These are phyloP conservation scores for Trichophyton equinum DNA, from an alignment of 2,329 filamentous ascomycete species.

Conservation along the genomic window DNA sequence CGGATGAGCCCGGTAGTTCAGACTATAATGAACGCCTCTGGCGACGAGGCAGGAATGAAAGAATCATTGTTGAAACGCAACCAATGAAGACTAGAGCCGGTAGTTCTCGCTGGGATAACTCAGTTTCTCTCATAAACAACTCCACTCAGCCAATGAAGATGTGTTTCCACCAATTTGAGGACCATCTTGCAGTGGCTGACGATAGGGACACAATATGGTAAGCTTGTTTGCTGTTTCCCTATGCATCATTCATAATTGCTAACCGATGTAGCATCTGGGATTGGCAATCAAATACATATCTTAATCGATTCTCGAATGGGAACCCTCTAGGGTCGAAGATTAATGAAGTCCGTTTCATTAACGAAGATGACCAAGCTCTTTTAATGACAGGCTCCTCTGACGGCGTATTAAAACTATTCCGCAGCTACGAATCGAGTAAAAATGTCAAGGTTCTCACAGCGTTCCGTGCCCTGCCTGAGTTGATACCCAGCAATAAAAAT, in stretches of 20 bases:
- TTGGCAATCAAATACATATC: slow-evolving; percentile 62
- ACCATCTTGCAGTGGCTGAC: slow-evolving; percentile 86
- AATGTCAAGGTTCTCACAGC: slow-evolving; percentile 75
- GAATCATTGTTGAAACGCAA: slow-evolving; percentile 81
- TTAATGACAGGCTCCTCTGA: slow-evolving; percentile 92
- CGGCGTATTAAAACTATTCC: slow-evolving; percentile 84
- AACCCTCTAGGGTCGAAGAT: slow-evolving; percentile 86
- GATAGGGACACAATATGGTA: slow-evolving; percentile 73
- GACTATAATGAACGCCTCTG: slow-evolving; percentile 94
- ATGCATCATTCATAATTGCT: not conserved
- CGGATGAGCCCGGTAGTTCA: slow-evolving; percentile 87
- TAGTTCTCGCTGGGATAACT: slow-evolving; percentile 74
- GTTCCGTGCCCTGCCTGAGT: slow-evolving; percentile 84
- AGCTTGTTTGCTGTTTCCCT: slow-evolving; percentile 16
- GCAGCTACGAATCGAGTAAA: slow-evolving; percentile 70
- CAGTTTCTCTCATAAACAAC: slow-evolving; percentile 75
- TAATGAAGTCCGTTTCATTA: slow-evolving; percentile 92
- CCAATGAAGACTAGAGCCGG: slow-evolving; percentile 82
- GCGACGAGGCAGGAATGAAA: slow-evolving; percentile 84
- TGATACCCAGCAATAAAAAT: slow-evolving; percentile 87
- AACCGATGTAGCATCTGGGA: slow-evolving; percentile 59
- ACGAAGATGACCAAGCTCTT: slow-evolving; percentile 92
- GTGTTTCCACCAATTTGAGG: slow-evolving; percentile 95
- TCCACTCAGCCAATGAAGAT: slow-evolving; percentile 80
- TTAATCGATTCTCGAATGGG: slow-evolving; percentile 84